Evolutionary conservation across 1,139 yeast genomes (phyloP).

Genomic region (Pichia sp.): DNA sequence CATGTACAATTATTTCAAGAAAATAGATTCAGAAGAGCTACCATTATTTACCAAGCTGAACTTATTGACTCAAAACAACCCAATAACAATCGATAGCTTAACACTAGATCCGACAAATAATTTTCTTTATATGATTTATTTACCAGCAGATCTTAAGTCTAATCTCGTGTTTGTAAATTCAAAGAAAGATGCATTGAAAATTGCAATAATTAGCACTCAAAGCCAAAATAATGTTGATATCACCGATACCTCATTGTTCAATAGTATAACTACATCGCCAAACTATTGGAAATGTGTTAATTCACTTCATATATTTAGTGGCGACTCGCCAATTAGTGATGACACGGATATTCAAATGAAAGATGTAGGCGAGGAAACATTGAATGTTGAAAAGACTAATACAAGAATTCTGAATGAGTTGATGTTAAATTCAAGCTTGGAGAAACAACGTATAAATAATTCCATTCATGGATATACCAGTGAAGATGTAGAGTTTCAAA

Average conservation of each 20-base stretch:
- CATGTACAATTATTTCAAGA: constrained; percentile 17
- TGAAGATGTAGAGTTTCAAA: not conserved
- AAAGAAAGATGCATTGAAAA: constrained; percentile 15
- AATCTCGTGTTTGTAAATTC: constrained; percentile 12
- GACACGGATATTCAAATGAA: not conserved
- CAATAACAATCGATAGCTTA: constrained; percentile 16
- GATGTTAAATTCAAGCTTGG: constrained; percentile 13
- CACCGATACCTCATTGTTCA: constrained; percentile 5
- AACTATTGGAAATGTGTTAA: constrained; percentile 7
- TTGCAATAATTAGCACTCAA: constrained; percentile 7
- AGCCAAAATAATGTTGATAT: not conserved
- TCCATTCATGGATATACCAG: constrained; percentile 2
- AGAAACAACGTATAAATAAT: constrained; percentile 12
- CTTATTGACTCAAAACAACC: constrained; percentile 13
- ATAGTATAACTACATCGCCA: constrained; percentile 12
- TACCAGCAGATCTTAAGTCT: constrained; percentile 14
- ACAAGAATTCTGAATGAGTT: constrained; percentile 2
- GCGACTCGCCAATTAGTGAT: too few relatives aligned
- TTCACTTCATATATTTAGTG: not conserved
- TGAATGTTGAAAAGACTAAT: not conserved
- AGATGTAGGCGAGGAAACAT: not conserved
- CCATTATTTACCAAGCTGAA: constrained; percentile 21
- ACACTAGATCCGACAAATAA: constrained; percentile 16
- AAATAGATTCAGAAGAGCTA: constrained; percentile 8
- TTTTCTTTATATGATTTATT: constrained; percentile 18